Evolutionary conservation across 2,329 filamentous ascomycete species (phyloP).

Genomic region (Lasiodiplodia gonubiensis): DNA sequence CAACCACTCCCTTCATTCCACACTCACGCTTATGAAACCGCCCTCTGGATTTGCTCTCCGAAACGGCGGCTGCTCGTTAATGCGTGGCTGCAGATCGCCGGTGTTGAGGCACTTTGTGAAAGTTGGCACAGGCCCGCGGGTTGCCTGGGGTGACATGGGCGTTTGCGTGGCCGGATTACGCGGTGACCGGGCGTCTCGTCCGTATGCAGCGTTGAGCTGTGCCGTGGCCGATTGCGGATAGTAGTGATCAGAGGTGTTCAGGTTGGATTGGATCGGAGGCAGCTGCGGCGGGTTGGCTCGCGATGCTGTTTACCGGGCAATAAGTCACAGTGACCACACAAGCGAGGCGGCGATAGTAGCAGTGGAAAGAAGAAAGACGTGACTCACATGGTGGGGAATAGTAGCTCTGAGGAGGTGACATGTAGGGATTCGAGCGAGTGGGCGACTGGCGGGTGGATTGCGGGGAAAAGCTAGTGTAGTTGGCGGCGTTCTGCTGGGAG

Average conservation of each 20-base stretch:
- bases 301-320: conserved; percentile 41
- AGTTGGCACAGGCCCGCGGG: conserved; percentile 78
- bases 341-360: conserved; percentile 25
- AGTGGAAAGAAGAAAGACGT: conserved; percentile 10
- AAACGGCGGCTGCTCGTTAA: conserved; percentile 87
- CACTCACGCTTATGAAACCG: conserved; percentile 91
- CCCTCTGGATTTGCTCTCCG: conserved; percentile 94
- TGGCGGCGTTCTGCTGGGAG: conserved; percentile 56
- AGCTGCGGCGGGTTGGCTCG: conserved; percentile 69
- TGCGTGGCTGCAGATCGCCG: conserved; percentile 78
- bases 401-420: conserved; percentile 62
- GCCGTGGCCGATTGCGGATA: conserved; percentile 74
- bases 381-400: conserved; percentile 64
- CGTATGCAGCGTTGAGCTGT: conserved; percentile 71
- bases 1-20: background rate
- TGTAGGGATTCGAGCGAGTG: conserved; percentile 66
- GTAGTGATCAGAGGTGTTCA: conserved; percentile 66
- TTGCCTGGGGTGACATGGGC: conserved; percentile 51
- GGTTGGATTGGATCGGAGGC: conserved; percentile 74
- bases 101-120: conserved; percentile 79
- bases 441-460: conserved; percentile 76
- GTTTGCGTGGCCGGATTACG: conserved; percentile 57
- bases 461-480: conserved; percentile 51
- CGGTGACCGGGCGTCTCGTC: conserved; percentile 58
- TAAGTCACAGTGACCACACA: conserved; percentile 34